Percentiles rank a stretch among this genome's conserved stretches.
Conservation (phyloP, 352 stramenopile species). For the Phytophthora sp. region DNA sequence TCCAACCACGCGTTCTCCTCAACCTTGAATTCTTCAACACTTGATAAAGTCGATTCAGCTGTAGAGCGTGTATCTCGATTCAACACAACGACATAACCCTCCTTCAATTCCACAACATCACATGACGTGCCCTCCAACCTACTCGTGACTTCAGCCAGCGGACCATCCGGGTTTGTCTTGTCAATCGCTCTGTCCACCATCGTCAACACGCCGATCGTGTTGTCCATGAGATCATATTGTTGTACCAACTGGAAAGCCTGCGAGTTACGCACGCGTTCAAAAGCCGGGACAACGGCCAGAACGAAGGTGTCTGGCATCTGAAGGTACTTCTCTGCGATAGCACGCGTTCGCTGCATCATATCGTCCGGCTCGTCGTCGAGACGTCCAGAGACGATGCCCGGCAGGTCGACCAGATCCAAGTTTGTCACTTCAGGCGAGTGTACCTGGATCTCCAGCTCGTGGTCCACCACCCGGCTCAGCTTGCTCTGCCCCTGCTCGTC, state of each 20-base stretch:
- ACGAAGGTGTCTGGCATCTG: slow-evolving; percentile 42
- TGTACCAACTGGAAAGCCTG: slow-evolving; percentile 58
- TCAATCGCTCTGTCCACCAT: slow-evolving; percentile 46
- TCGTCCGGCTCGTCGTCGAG: slow-evolving; percentile 38
- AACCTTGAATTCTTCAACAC: slow-evolving; percentile 27
- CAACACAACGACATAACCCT: slow-evolving; percentile 50
- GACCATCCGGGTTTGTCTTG: slow-evolving; percentile 23
- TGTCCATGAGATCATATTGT: slow-evolving; percentile 37
- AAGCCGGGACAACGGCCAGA: slow-evolving; percentile 44
- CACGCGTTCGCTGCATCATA: slow-evolving; percentile 47
- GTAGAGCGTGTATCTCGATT: slow-evolving; percentile 35
- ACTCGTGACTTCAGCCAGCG: slow-evolving; percentile 31
- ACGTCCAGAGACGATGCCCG: slow-evolving; percentile 42
- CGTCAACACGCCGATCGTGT: slow-evolving; percentile 48
- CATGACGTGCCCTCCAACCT: slow-evolving; percentile 32
- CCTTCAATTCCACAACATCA: slow-evolving; percentile 40
- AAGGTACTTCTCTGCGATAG: slow-evolving; percentile 45
- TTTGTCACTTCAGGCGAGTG: slow-evolving; percentile 42
- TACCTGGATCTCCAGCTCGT: slow-evolving; percentile 49
- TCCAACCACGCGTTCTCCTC: slow-evolving; percentile 36
- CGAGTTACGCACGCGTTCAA: slow-evolving; percentile 42
- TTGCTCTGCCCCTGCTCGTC: slow-evolving; percentile 14
- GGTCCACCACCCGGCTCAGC: slow-evolving; percentile 34
- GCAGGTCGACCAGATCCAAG: slow-evolving; percentile 49
- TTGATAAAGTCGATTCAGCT: slow-evolving; percentile 15